Conservation (phyloP, 139 green algal species). For the Yamagishiella unicocca region DNA sequence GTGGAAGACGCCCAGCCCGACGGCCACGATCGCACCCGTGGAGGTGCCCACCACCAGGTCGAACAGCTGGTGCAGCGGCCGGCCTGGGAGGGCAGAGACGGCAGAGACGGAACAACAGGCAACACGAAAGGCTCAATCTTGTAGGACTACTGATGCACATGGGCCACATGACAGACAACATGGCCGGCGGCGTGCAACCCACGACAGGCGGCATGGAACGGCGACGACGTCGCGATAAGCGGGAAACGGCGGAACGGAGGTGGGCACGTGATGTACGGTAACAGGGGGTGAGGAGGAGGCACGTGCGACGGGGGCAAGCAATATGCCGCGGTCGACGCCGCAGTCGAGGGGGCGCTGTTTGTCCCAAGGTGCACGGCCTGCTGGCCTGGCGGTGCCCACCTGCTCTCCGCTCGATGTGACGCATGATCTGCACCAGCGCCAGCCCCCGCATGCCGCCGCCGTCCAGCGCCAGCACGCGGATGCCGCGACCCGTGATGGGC, state of each 20-base stretch:
- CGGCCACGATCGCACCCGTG: slow-evolving; percentile 92
- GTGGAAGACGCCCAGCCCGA: slow-evolving; percentile 79
- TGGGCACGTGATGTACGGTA: not conserved
- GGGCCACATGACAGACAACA: too few relatives aligned
- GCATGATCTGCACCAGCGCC: slow-evolving; percentile 82
- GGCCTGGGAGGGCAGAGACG: slow-evolving; percentile 2
- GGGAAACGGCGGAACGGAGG: not conserved
- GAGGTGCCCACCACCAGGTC: slow-evolving; percentile 91
- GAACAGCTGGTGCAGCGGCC: slow-evolving; percentile 86
- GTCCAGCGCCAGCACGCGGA: slow-evolving; percentile 95
- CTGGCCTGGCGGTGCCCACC: too few relatives aligned
- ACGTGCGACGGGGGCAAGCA: too few relatives aligned
- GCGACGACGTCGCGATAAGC: not conserved
- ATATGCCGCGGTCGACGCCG: too few relatives aligned
- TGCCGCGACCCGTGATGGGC: slow-evolving; percentile 74
- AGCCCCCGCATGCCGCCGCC: slow-evolving; percentile 96
- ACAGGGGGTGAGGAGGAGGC: too few relatives aligned
- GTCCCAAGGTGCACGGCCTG: too few relatives aligned
- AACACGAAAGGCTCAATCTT: too few relatives aligned
- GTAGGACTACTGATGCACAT: too few relatives aligned
- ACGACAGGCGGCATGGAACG: too few relatives aligned
- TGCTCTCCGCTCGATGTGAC: slow-evolving; percentile 75
- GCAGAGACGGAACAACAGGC: too few relatives aligned
- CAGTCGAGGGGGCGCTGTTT: too few relatives aligned
- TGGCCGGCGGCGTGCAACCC: too few relatives aligned